Percentiles rank a stretch among this genome's conserved stretches.
phyloP scores from a whole-genome alignment of 345 rosid species.

The Acer saccharum region DNA sequence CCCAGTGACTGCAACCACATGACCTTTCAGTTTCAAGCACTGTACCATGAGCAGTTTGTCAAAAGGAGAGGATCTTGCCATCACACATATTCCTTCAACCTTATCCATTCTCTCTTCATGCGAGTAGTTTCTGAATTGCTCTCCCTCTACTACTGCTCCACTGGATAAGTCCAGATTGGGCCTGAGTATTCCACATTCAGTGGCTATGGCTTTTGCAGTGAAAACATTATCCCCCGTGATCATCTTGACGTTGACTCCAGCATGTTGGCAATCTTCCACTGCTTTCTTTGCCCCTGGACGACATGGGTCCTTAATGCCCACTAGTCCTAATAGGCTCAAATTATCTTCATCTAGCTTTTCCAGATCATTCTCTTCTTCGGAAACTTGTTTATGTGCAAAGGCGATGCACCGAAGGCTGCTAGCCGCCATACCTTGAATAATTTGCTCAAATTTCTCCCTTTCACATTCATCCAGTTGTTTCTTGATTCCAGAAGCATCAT shows the following conservation, averaged over 20 bases:
- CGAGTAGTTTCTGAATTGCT: conserved; percentile 47
- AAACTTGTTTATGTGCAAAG: conserved; percentile 50
- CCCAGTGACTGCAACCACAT: conserved; percentile 72
- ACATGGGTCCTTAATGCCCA: conserved; percentile 78
- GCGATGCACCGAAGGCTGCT: conserved; percentile 74
- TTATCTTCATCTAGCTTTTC: conserved; percentile 42
- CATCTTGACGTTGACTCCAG: conserved; percentile 79
- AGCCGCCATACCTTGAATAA: conserved; percentile 68
- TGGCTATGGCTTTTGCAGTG: conserved; percentile 83
- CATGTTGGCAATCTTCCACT: conserved; percentile 59
- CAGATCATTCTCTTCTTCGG: conserved; percentile 23
- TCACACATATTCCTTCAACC: conserved; percentile 62
- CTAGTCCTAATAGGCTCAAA: conserved; percentile 57
- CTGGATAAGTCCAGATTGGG: conserved; percentile 25
- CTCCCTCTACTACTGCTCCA: conserved; percentile 65
- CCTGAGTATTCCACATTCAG: conserved; percentile 68
- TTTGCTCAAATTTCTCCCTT: conserved; percentile 38
- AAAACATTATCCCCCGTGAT: conserved; percentile 75
- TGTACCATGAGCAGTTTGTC: conserved; percentile 84
- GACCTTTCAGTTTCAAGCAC: conserved; percentile 65
- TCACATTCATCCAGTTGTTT: conserved; percentile 33
- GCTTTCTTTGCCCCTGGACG: conserved; percentile 65
- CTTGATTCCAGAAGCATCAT: conserved; percentile 48
- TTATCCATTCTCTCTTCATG: conserved; percentile 44
- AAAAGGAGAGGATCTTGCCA: conserved; percentile 78